A percentile compares a stretch with the other conserved stretches of the same genome.
Conservation (phyloP, 2,329 filamentous ascomycete genomes). For the Capronia americana region DNA sequence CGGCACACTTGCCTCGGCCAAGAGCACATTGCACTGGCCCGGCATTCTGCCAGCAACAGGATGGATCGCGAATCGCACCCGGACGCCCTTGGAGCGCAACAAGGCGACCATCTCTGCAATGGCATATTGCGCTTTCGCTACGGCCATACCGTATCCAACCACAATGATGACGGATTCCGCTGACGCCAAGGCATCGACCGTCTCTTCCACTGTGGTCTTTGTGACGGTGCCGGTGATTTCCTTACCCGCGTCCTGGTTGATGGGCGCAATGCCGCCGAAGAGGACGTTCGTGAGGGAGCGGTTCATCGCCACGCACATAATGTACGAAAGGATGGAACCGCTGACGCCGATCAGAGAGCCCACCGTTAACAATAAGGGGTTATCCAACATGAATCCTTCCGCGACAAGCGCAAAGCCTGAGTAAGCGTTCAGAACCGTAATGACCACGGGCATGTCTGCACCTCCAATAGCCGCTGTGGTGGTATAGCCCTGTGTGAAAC, state of each 20-base stretch:
- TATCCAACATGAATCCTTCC: slow-evolving; percentile 90
- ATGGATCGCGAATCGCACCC: slow-evolving; percentile 87
- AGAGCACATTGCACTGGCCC: slow-evolving; percentile 87
- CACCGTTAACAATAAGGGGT: slow-evolving; percentile 81
- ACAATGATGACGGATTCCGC: slow-evolving; percentile 86
- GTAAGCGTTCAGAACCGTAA: slow-evolving; percentile 88
- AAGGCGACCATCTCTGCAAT: slow-evolving; percentile 80
- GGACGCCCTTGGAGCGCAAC: slow-evolving; percentile 76
- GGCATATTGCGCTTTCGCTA: slow-evolving; percentile 90
- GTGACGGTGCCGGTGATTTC: slow-evolving; percentile 82
- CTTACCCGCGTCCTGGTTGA: slow-evolving; percentile 62
- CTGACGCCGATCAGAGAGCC: slow-evolving; percentile 87
- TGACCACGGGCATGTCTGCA: slow-evolving; percentile 93
- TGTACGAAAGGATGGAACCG: slow-evolving; percentile 86
- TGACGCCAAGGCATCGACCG: slow-evolving; percentile 74
- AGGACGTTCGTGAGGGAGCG: slow-evolving; percentile 86
- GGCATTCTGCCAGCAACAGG: slow-evolving; percentile 92
- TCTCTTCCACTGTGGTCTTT: slow-evolving; percentile 79
- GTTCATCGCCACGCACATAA: slow-evolving; percentile 91
- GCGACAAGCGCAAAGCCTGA: slow-evolving; percentile 89
- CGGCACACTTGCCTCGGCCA: slow-evolving; percentile 85
- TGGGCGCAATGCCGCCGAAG: slow-evolving; percentile 78
- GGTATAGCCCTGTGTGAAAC: slow-evolving; percentile 85
- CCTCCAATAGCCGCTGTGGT: slow-evolving; percentile 88
- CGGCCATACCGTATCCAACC: slow-evolving; percentile 92